Percentiles rank a stretch among this genome's conserved stretches.
Evolutionary conservation across 208 protist species (phyloP).

Genomic region (Acanthamoeba healyi): DNA sequence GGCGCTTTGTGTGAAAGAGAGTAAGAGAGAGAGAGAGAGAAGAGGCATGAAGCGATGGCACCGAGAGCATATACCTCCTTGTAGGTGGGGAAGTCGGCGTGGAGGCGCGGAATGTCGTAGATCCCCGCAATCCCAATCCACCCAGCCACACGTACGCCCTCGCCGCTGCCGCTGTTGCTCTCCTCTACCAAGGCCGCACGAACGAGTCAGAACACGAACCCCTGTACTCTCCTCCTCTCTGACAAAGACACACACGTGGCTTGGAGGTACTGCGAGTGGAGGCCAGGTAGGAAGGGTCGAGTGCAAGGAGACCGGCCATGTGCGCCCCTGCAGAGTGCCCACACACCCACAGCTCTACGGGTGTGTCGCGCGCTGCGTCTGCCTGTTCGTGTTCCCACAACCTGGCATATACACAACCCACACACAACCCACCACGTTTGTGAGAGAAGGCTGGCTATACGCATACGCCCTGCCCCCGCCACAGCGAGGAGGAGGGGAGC

Average conservation of each 20-base stretch:
- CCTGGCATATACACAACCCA: background rate
- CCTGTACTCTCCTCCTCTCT: background rate
- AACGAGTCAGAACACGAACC: too few species aligned
- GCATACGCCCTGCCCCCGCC: too few species aligned
- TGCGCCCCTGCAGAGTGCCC: conserved; percentile 33
- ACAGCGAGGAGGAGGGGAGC: too few species aligned
- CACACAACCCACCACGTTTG: too few species aligned
- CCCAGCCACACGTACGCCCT: background rate
- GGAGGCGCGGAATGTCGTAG: conserved; percentile 40
- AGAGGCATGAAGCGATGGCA: too few species aligned
- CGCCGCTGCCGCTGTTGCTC: background rate
- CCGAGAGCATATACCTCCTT: background rate
- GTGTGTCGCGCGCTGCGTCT: background rate
- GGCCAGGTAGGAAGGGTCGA: conserved; percentile 22
- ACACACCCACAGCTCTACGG: conserved; percentile 1
- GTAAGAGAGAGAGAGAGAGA: too few species aligned
- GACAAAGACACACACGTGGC: background rate
- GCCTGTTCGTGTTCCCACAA: background rate
- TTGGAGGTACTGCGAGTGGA: background rate
- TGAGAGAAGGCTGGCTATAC: too few species aligned
- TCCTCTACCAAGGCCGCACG: background rate
- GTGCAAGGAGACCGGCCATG: conserved; percentile 30
- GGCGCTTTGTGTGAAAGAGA: too few species aligned
- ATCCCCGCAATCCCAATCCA: conserved; percentile 39
- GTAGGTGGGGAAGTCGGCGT: conserved; percentile 35